Percentiles rank a stretch among this genome's conserved stretches.
These are phyloP conservation scores for Fraxinus ornus DNA, from an alignment of 305 asterid genomes.

Conservation along the genomic window DNA sequence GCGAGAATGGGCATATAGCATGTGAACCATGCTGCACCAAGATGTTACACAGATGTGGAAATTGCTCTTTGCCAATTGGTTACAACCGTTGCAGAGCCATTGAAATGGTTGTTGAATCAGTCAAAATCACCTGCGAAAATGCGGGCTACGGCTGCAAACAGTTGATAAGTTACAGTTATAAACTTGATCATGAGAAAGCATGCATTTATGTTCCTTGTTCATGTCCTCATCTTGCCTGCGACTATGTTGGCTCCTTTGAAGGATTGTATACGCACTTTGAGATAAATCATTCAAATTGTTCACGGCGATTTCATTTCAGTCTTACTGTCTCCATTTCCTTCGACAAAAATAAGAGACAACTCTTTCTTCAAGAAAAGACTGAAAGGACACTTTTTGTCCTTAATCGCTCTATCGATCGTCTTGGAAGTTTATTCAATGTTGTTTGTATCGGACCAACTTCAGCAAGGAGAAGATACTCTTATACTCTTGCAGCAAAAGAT, in stretches of 20 bases:
- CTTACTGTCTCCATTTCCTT: slow-evolving; percentile 22
- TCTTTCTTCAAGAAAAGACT: slow-evolving; percentile 43
- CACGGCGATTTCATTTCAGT: slow-evolving; percentile 26
- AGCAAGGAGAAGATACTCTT: slow-evolving; percentile 29
- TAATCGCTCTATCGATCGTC: slow-evolving; percentile 24
- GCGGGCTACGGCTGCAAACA: slow-evolving; percentile 49
- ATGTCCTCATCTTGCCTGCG: slow-evolving; percentile 47
- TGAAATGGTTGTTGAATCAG: slow-evolving; percentile 68
- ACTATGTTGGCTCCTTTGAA: slow-evolving; percentile 29
- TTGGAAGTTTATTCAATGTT: slow-evolving; percentile 31
- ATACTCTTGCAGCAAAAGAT: slow-evolving; percentile 32
- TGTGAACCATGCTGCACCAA: slow-evolving; percentile 63
- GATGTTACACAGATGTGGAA: slow-evolving; percentile 54
- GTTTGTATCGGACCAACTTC: slow-evolving; percentile 46
- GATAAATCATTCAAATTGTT: slow-evolving; percentile 26
- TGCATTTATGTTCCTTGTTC: slow-evolving; percentile 47
- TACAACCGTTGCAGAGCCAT: slow-evolving; percentile 68
- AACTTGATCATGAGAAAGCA: slow-evolving; percentile 37
- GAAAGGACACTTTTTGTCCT: slow-evolving; percentile 39
- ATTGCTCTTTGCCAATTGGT: slow-evolving; percentile 62
- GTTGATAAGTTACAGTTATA: slow-evolving; percentile 35
- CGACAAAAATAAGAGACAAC: slow-evolving; percentile 23
- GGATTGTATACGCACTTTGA: slow-evolving; percentile 48
- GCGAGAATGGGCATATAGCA: slow-evolving; percentile 84
- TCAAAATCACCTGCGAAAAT: slow-evolving; percentile 45